Conservation (phyloP, 1,284 basidiomycete species). For the Cryptococcus hybrid region DNA sequence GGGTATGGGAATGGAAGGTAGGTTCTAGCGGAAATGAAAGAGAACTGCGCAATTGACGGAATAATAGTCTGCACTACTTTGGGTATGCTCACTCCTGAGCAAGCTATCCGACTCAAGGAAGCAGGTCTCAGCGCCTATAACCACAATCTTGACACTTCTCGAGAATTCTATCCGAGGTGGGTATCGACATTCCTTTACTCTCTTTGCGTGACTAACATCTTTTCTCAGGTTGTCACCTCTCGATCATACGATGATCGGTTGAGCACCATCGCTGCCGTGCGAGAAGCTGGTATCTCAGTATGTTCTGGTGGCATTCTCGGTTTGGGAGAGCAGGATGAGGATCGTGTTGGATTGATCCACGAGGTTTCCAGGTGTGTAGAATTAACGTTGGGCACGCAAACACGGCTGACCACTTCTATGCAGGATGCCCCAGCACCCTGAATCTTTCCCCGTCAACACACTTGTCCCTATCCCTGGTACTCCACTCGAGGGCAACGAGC, state of each 20-base stretch:
- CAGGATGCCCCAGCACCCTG: slow-evolving; percentile 92
- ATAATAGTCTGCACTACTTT: slow-evolving; percentile 85
- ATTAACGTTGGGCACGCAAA: not conserved
- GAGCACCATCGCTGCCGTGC: slow-evolving; percentile 83
- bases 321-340: slow-evolving; percentile 84
- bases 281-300: slow-evolving; percentile 93
- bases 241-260: slow-evolving; percentile 92
- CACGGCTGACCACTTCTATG: slow-evolving; percentile 5
- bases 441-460: slow-evolving; percentile 98
- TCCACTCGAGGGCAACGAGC: slow-evolving; percentile 59
- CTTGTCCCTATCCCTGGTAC: slow-evolving; percentile 65
- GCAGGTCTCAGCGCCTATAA: slow-evolving; percentile 95
- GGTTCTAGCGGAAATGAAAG: slow-evolving; percentile 11
- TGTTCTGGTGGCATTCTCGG: slow-evolving; percentile 97
- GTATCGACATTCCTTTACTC: no score
- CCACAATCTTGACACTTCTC: slow-evolving; percentile 96
- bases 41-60: slow-evolving; percentile 13
- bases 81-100: slow-evolving; percentile 92
- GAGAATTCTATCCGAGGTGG: slow-evolving; percentile 76
- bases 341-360: slow-evolving; percentile 91
- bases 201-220: no score
- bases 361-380: slow-evolving; percentile 62
- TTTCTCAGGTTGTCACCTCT: slow-evolving; percentile 81
- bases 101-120: slow-evolving; percentile 89
- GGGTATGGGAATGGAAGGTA: slow-evolving; percentile 81